These are phyloP conservation scores for Tilletia indica DNA, from an alignment of 1,284 basidiomycete genomes.

Conservation along the genomic window DNA sequence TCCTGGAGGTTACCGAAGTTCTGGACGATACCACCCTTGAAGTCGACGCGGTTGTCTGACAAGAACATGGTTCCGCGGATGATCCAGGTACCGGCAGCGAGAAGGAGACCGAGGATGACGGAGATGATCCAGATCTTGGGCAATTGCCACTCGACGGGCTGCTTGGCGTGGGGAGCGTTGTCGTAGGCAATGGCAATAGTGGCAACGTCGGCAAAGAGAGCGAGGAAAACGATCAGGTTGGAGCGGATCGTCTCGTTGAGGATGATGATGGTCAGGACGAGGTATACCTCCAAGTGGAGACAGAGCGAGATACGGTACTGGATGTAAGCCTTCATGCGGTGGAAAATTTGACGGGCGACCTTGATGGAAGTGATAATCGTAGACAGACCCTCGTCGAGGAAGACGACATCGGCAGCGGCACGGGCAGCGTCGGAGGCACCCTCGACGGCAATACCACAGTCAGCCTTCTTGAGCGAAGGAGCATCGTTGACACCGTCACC, in stretches of 20 bases:
- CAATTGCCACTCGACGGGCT: constrained; percentile 65
- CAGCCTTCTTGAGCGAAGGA: constrained; percentile 61
- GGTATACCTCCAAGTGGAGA: constrained; percentile 64
- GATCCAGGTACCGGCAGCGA: constrained; percentile 63
- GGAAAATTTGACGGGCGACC: constrained; percentile 65
- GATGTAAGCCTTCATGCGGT: constrained; percentile 63
- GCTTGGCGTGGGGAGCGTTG: constrained; percentile 60
- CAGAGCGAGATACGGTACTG: constrained; percentile 59
- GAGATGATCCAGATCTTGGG: constrained; percentile 65
- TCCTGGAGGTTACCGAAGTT: constrained; percentile 63
- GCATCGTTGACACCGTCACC: constrained; percentile 59
- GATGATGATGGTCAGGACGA: constrained; percentile 61
- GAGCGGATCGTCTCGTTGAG: constrained; percentile 64
- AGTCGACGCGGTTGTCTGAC: constrained; percentile 26
- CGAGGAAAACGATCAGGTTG: constrained; percentile 64
- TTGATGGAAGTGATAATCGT: constrained; percentile 64
- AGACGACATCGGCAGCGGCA: constrained; percentile 62
- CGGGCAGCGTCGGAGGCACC: constrained; percentile 62
- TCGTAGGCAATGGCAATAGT: constrained; percentile 63
- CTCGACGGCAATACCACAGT: constrained; percentile 62
- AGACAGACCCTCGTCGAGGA: constrained; percentile 61
- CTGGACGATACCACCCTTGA: constrained; percentile 61
- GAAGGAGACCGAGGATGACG: constrained; percentile 58
- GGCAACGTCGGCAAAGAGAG: constrained; percentile 63
- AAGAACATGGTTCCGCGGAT: constrained; percentile 62